A percentile compares a stretch with the other conserved stretches of the same genome.
These are phyloP conservation scores for Phyllosticta paracitricarpa DNA, from an alignment of 2,329 filamentous ascomycete genomes.

Conservation along the genomic window DNA sequence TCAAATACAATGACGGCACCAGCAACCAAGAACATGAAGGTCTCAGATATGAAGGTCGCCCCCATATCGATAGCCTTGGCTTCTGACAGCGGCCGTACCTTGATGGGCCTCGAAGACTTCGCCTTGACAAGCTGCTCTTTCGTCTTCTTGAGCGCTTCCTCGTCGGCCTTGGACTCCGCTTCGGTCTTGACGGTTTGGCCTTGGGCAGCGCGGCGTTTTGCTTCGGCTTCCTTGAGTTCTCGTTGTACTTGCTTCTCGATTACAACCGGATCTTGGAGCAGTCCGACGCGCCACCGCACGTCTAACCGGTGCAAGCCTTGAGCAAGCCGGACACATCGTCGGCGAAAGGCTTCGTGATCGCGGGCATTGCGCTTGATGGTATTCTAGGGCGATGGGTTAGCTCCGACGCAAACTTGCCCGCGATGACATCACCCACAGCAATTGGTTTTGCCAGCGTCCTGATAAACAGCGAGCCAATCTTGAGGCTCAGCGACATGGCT, in stretches of 20 bases:
- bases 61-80: conserved; percentile 59
- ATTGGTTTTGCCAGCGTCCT: conserved; percentile 59
- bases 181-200: conserved; percentile 53
- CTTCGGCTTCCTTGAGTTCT: conserved; percentile 46
- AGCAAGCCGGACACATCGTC: conserved; percentile 51
- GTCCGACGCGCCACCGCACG: conserved; percentile 57
- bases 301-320: conserved; percentile 56
- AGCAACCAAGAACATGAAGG: conserved; percentile 56
- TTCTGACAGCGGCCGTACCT: conserved; percentile 55
- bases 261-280: conserved; percentile 51
- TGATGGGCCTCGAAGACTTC: conserved; percentile 30
- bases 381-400: conserved; percentile 38
- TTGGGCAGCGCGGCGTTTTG: conserved; percentile 32
- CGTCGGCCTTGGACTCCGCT: conserved; percentile 47
- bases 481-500: conserved; percentile 54
- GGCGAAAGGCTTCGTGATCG: conserved; percentile 57
- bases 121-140: conserved; percentile 38
- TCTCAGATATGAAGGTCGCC: conserved; percentile 58
- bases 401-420: neutral
- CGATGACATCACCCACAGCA: conserved; percentile 40
- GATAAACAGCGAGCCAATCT: conserved; percentile 54
- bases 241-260: conserved; percentile 42
- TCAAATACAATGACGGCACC: conserved; percentile 54
- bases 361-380: conserved; percentile 58
- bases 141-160: conserved; percentile 37